These are phyloP conservation scores for Leccinum variicolor DNA, from an alignment of 768 basidiomycete genomes.

Conservation along the genomic window DNA sequence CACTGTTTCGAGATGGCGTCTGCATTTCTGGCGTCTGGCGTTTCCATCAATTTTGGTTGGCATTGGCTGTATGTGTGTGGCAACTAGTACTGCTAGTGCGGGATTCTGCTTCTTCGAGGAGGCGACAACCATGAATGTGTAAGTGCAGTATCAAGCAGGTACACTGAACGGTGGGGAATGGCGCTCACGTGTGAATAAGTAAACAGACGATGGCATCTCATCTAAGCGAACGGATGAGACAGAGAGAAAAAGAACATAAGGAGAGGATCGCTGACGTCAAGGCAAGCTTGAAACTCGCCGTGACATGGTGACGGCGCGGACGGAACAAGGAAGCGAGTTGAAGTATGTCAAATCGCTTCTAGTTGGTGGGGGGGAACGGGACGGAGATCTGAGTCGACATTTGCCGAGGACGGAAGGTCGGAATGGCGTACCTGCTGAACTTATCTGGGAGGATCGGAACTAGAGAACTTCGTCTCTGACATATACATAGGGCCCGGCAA, in stretches of 20 bases:
- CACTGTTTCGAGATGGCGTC: not conserved
- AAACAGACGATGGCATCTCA: not conserved
- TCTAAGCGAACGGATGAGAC: not conserved
- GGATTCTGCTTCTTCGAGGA: not conserved
- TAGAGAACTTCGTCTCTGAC: not conserved
- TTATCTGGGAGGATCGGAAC: not conserved
- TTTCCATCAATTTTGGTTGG: not conserved
- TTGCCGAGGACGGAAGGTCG: not conserved
- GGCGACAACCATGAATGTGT: not conserved
- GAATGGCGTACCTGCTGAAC: not conserved
- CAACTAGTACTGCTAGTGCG: not conserved
- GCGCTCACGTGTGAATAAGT: not conserved
- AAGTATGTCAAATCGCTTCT: not conserved
- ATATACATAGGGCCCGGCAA: not conserved
- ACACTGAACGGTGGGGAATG: not conserved
- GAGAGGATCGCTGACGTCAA: not conserved
- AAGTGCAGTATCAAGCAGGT: not conserved
- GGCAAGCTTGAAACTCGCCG: not conserved
- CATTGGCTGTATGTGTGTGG: not conserved
- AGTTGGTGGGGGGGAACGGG: not conserved
- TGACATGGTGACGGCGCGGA: not conserved
- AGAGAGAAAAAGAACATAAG: not conserved
- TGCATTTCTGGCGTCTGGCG: not conserved
- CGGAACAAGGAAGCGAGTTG: not conserved
- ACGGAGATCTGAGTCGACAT: not conserved